Conservation (phyloP, 139 green algal genomes). For the Micractinium sp. region DNA sequence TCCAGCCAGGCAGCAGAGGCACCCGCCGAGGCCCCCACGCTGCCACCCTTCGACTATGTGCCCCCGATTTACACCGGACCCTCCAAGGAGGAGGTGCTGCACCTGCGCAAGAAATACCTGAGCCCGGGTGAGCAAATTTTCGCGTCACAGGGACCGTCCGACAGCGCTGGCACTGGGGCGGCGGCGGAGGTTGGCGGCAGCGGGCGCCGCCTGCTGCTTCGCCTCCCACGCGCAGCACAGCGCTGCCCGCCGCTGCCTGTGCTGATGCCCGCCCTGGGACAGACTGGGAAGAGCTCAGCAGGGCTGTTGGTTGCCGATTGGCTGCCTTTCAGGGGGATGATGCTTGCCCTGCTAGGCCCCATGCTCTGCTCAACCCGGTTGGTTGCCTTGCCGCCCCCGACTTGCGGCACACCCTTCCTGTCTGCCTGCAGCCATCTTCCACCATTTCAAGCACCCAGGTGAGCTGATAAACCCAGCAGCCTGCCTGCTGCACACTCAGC, state of each 20-base stretch:
- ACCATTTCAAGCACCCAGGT: conserved; percentile 55
- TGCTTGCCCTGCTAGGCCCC: too few relatives aligned
- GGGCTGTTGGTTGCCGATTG: neutral
- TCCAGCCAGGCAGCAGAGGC: conserved; percentile 5
- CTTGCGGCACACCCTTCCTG: neutral
- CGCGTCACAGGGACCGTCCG: neutral
- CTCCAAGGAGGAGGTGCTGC: conserved; percentile 80
- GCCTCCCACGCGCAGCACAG: neutral
- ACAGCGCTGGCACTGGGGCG: neutral
- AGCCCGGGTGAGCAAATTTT: conserved; percentile 74
- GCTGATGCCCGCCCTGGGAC: neutral
- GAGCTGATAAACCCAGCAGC: neutral
- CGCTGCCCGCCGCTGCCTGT: neutral
- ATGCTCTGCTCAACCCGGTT: too few relatives aligned
- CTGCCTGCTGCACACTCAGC: neutral
- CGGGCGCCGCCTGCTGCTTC: neutral
- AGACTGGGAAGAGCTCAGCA: too few relatives aligned
- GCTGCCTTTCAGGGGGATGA: too few relatives aligned
- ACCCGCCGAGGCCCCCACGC: neutral
- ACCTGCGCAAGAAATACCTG: conserved; percentile 78
- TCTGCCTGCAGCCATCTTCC: conserved; percentile 43
- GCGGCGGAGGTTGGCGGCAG: too few relatives aligned
- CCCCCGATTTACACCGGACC: conserved; percentile 86
- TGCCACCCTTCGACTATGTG: conserved; percentile 67
- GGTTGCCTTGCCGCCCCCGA: neutral